Conservation (phyloP, 75 land plant genomes). For the Pinus albicaulis region DNA sequence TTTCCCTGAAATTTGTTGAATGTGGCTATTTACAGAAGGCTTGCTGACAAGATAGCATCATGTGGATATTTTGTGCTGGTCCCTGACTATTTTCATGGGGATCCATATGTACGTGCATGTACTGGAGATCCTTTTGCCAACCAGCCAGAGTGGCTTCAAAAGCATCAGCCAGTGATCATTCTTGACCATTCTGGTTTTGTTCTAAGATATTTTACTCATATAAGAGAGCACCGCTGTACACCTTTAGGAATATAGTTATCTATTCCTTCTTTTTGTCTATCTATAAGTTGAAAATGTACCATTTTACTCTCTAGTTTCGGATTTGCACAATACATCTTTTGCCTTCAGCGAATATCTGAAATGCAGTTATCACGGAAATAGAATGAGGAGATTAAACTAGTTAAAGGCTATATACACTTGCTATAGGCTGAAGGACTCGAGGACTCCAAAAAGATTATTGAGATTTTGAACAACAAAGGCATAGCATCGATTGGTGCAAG, state of each 20-base stretch:
- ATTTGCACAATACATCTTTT: too few relatives aligned
- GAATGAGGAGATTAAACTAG: too few relatives aligned
- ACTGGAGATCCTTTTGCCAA: not conserved
- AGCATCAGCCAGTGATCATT: slow-evolving; percentile 35
- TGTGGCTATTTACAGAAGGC: slow-evolving; percentile 34
- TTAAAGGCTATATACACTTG: not conserved
- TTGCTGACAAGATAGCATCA: slow-evolving; percentile 72
- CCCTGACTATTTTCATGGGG: slow-evolving; percentile 70
- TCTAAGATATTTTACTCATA: too few relatives aligned
- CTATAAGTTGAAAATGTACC: too few relatives aligned
- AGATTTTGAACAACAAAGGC: slow-evolving; percentile 52
- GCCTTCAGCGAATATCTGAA: too few relatives aligned
- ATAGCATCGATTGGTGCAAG: slow-evolving; percentile 54
- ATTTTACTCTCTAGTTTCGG: too few relatives aligned
- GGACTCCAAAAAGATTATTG: slow-evolving; percentile 53
- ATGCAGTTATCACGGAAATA: too few relatives aligned
- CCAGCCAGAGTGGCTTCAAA: slow-evolving; percentile 39
- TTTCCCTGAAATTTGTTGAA: too few relatives aligned
- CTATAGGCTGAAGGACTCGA: slow-evolving; percentile 62
- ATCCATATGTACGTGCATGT: slow-evolving; percentile 38
- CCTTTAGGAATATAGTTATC: too few relatives aligned
- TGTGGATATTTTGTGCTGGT: slow-evolving; percentile 63
- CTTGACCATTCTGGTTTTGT: too few relatives aligned
- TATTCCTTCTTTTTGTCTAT: too few relatives aligned
- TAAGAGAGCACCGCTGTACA: too few relatives aligned